Percentiles rank a stretch among this genome's conserved stretches.
phyloP scores from a whole-genome alignment of 1,139 yeast species.

The Magnusiomyces tetraspermus region DNA sequence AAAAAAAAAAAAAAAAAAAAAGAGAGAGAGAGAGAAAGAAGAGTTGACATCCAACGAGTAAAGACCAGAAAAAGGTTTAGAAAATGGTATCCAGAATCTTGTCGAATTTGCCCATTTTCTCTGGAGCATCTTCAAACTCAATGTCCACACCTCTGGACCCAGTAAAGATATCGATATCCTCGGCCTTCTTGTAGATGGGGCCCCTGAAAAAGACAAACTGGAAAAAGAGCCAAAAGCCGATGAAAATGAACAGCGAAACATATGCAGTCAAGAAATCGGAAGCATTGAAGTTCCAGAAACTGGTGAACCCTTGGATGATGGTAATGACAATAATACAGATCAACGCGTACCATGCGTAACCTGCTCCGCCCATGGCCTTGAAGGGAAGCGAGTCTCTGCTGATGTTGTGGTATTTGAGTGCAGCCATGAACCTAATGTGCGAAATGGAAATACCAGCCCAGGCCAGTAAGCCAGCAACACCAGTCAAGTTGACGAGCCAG shows the following conservation, averaged over 20 bases:
- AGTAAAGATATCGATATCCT: constrained; percentile 63
- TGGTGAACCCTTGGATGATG: constrained; percentile 61
- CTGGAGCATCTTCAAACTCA: constrained; percentile 24
- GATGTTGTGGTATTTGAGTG: constrained; percentile 42
- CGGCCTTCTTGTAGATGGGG: constrained; percentile 33
- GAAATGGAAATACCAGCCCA: constrained; percentile 47
- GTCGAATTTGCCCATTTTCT: no score
- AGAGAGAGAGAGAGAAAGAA: no score
- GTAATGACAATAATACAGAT: constrained; percentile 47
- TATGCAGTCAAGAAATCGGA: constrained; percentile 58
- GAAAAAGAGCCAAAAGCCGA: constrained; percentile 46
- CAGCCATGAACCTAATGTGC: constrained; percentile 46
- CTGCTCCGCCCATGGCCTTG: constrained; percentile 39
- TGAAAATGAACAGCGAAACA: constrained; percentile 52
- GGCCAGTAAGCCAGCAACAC: constrained; percentile 47
- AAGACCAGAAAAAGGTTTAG: no score
- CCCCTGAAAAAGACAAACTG: constrained; percentile 30
- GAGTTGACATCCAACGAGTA: no score
- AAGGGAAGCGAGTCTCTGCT: constrained; percentile 18
- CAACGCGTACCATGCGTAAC: constrained; percentile 40
- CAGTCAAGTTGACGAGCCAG: constrained; percentile 61
- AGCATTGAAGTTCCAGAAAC: constrained; percentile 50
- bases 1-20: no score
- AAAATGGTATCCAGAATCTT: no score
- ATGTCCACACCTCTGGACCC: constrained; percentile 55